A percentile compares a stretch with the other conserved stretches of the same genome.
Conservation (phyloP, 441 rosid genomes). For the Gossypium schwendimanii region DNA sequence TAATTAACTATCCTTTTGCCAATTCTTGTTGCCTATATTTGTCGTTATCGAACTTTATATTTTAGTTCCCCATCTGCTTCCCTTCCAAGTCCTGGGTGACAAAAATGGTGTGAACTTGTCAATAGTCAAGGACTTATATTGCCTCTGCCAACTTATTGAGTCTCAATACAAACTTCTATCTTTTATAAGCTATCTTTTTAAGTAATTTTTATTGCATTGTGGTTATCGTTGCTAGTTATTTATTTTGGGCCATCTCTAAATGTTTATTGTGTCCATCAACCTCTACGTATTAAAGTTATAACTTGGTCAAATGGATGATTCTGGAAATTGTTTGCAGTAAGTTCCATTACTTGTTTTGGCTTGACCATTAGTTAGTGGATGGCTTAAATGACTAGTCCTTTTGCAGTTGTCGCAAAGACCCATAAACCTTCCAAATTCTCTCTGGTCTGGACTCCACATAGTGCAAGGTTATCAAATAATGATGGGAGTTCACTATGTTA, state of each 20-base stretch:
- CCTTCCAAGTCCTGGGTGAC: neutral
- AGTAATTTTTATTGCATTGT: neutral
- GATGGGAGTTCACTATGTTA: constrained; percentile 22
- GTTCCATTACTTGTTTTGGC: constrained; percentile 12
- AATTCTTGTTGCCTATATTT: neutral
- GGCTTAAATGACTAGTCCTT: constrained; percentile 12
- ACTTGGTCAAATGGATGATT: neutral
- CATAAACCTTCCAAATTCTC: constrained; percentile 53
- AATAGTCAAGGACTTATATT: neutral
- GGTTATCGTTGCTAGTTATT: neutral
- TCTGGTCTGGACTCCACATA: constrained; percentile 67
- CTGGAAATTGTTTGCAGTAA: constrained; percentile 10
- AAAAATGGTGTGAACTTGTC: neutral
- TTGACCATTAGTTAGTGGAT: neutral
- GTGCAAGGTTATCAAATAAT: constrained; percentile 33
- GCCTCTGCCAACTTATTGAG: neutral
- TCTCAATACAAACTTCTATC: neutral
- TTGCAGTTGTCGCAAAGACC: constrained; percentile 43
- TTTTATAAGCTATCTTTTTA: neutral
- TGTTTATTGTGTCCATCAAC: neutral
- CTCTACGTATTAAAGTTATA: neutral
- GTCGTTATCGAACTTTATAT: neutral
- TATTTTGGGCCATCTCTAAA: neutral
- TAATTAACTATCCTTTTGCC: neutral
- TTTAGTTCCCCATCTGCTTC: neutral